Base-by-base conservation (phyloP, 345 rosid genomes). In the Ceriops zippeliana region DNA sequence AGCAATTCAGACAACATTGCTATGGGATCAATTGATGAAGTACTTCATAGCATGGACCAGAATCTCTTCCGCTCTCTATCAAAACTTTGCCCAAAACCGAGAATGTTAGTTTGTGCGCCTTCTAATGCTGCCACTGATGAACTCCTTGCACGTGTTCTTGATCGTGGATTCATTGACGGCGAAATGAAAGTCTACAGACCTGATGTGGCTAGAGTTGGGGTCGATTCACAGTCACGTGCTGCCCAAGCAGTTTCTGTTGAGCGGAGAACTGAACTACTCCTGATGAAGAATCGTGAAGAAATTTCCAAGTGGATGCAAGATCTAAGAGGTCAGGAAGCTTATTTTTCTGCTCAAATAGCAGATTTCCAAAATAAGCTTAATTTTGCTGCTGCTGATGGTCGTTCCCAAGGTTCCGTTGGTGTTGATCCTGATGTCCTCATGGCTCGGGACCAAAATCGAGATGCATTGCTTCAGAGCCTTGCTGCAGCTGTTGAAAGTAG, bases 61-160 rank as follows among this genome's bases (percentile, higher is more conserved):
- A 90, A 90, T 81, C 90, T 95, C 21, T 85, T 88, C 63, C 96
- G 96, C 28, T 84, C 99, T 6, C 93, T 95, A 73, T 97, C 99
- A 67, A 95, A 88, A 82, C 89, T 95, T 34, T 95, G 98, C 66
- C 96, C 91, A 26, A 95, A 95, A 76, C 99, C 99, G 49, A 85
- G 99, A 75, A 95, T 95, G 99, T 81, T 95, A 46, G 99, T 95
- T 37, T 95, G 99, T 86, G 99, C 99, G 72, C 99, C 99, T 76
- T 95, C 99, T 58, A 95, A 91, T 87, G 99, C 99, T 68, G 99
- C 99, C 69, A 95, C 98, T 9, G 99, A 95, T 80, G 99, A 95
- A 76, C 98, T 95, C 73, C 91, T 95, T 49, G 68, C 99, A 2
- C 99, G 99, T 63, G 98, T 91, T 72, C 99, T 95, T 58, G 99